These are phyloP conservation scores for Domatiomyces globalis DNA, from an alignment of 2,329 filamentous ascomycete genomes.

Conservation along the genomic window DNA sequence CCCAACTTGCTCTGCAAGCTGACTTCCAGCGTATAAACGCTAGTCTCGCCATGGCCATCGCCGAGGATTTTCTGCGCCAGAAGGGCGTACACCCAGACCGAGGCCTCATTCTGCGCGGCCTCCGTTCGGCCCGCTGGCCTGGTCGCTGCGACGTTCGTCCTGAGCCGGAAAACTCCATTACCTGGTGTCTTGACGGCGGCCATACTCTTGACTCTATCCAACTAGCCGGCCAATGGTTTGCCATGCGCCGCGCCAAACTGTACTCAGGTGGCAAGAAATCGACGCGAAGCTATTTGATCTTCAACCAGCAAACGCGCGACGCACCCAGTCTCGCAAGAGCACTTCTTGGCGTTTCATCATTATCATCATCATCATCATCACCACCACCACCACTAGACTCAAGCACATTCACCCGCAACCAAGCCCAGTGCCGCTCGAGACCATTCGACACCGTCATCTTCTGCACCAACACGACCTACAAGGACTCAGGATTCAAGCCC, in stretches of 20 bases:
- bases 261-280: slow-evolving; percentile 11
- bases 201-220: slow-evolving; percentile 76
- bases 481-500: slow-evolving; percentile 44
- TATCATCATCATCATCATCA: no score
- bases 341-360: slow-evolving; percentile 40
- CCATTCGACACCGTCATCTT: slow-evolving; percentile 65
- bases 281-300: slow-evolving; percentile 53
- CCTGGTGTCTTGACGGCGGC: slow-evolving; percentile 76
- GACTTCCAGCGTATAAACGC: slow-evolving; percentile 52
- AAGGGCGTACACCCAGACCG: slow-evolving; percentile 17
- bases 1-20: slow-evolving; percentile 45
- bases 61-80: slow-evolving; percentile 17
- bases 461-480: slow-evolving; percentile 61
- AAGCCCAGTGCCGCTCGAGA: slow-evolving; percentile 24
- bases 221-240: slow-evolving; percentile 66
- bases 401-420: slow-evolving; percentile 22
- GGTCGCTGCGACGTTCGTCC: slow-evolving; percentile 62
- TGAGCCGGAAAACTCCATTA: slow-evolving; percentile 41
- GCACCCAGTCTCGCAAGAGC: slow-evolving; percentile 49
- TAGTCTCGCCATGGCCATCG: slow-evolving; percentile 42
- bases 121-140: slow-evolving; percentile 53
- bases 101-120: slow-evolving; percentile 44
- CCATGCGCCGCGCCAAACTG: slow-evolving; percentile 30
- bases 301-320: slow-evolving; percentile 85
- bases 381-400: slow-evolving; percentile 25